These are phyloP conservation scores for Boechera retrofracta DNA, from an alignment of 345 rosid genomes.

Conservation along the genomic window DNA sequence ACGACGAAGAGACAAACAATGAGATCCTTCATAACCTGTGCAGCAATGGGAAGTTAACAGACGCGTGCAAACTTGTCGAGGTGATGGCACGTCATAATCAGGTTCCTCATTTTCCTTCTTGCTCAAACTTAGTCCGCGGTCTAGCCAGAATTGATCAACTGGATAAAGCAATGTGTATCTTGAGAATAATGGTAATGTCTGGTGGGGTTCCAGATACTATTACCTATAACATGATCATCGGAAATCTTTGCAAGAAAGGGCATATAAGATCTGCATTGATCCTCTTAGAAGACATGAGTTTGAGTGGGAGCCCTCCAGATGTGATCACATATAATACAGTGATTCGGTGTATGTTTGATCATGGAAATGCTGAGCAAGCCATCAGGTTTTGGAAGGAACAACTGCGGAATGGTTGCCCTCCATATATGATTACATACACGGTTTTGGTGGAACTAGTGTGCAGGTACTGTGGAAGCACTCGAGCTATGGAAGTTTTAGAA, in stretches of 20 bases:
- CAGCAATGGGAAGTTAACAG: constrained; percentile 55
- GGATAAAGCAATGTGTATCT: constrained; percentile 65
- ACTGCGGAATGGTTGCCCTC: constrained; percentile 73
- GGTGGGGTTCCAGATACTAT: constrained; percentile 85
- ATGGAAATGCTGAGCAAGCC: constrained; percentile 64
- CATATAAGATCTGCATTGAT: constrained; percentile 56
- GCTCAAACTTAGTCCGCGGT: constrained; percentile 76
- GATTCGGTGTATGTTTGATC: constrained; percentile 66
- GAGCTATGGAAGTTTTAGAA: constrained; percentile 79
- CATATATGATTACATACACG: constrained; percentile 67
- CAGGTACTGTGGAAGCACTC: constrained; percentile 65
- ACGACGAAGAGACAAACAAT: constrained; percentile 68
- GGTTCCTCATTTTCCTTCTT: constrained; percentile 75
- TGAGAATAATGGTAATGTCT: constrained; percentile 77
- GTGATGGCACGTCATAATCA: constrained; percentile 77
- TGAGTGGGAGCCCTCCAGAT: constrained; percentile 81
- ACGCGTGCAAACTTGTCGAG: constrained; percentile 66
- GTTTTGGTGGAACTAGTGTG: constrained; percentile 79
- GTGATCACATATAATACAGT: constrained; percentile 78
- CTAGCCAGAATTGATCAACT: constrained; percentile 54
- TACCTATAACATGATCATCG: constrained; percentile 79
- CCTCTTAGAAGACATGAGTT: constrained; percentile 75
- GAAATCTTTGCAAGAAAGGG: constrained; percentile 73
- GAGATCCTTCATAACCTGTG: constrained; percentile 65
- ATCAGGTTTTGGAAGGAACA: constrained; percentile 74